Evolutionary conservation across 805 yeast genomes (phyloP), one percentile per base, ranked within the genome.

Genomic region (Lipomyces kockii): DNA sequence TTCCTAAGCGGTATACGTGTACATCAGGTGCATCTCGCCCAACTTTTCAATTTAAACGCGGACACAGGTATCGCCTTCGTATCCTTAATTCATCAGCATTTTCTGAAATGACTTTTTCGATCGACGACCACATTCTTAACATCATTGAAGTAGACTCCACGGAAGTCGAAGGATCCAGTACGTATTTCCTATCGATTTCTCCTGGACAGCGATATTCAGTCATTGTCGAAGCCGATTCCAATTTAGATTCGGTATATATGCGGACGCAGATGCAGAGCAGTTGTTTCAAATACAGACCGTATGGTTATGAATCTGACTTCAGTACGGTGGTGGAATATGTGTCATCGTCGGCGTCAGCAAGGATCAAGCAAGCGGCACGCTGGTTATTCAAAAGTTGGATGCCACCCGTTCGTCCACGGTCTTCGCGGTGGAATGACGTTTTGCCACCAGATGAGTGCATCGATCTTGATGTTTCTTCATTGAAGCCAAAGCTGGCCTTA

Each of bases 201-300:
- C 71, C 71, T n/a, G 71, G 70, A 3, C 71, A 68, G 61, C 55
- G 70, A 22, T 68, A 68, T 51, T 63, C 71, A 1, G 66, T 53
- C 14, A 49, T 69, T n/a, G 70, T 67, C n/a, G 39, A 25, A 12
- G 66, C 71, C 3, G 59, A 61, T 22, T 66, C 71, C 12, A 17
- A n/a, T 11, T n/a, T 58, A 52, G 11, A 35, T 7, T 60, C 70
- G 14, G 64, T 61, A 4, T 20, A 25, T n/a, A 20, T 68, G 60
- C 53, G 71, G 5, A 57, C 53, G 3, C 66, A 62, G 20, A 58
- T 68, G 46, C 68, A 68, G 14, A 68, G 56, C 11, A 58, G 60
- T 27, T 67, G 70, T 34, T 65, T 68, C 62, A 58, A 62, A 29
- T 61, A 59, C 20, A 58, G 63, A 17, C 58, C 64, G 12, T 49